A percentile compares a stretch with the other conserved stretches of the same genome.
Conservation (phyloP, 805 yeast genomes). For the Candida silvicultrix region DNA sequence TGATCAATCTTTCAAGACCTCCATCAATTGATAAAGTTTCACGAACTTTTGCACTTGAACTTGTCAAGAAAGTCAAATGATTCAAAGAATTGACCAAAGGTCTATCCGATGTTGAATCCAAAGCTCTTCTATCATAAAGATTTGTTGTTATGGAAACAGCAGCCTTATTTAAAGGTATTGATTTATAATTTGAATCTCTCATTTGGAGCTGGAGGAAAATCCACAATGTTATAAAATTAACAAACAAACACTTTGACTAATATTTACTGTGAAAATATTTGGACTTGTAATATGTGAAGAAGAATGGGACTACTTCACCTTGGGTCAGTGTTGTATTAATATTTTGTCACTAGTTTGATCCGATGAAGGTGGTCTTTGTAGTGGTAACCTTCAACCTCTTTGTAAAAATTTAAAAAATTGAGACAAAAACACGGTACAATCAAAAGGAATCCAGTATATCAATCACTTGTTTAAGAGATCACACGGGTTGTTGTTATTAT, state of each 20-base stretch:
- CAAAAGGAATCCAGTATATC: too few relatives aligned
- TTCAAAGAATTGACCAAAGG: constrained; percentile 90
- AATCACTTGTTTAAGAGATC: too few relatives aligned
- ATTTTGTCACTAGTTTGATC: too few relatives aligned
- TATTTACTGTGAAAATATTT: neutral
- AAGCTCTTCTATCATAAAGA: constrained; percentile 85
- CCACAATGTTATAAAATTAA: too few relatives aligned
- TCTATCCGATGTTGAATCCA: constrained; percentile 83
- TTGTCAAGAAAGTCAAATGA: constrained; percentile 80
- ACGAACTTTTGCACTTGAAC: constrained; percentile 81
- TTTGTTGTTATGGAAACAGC: constrained; percentile 88
- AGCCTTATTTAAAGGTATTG: constrained; percentile 75
- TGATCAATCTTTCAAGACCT: constrained; percentile 82
- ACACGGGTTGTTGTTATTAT: too few relatives aligned
- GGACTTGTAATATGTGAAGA: neutral
- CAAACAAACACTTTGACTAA: too few relatives aligned
- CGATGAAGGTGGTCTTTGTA: too few relatives aligned
- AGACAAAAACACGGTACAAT: neutral
- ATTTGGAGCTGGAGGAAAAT: constrained; percentile 32
- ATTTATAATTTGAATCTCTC: constrained; percentile 88
- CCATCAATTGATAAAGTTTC: constrained; percentile 89
- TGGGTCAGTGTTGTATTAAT: too few relatives aligned
- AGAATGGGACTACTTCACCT: too few relatives aligned
- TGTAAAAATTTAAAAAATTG: too few relatives aligned
- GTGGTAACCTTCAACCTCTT: too few relatives aligned